Conservation (phyloP, 140 eudicot genomes). For the Anethum foeniculum region DNA sequence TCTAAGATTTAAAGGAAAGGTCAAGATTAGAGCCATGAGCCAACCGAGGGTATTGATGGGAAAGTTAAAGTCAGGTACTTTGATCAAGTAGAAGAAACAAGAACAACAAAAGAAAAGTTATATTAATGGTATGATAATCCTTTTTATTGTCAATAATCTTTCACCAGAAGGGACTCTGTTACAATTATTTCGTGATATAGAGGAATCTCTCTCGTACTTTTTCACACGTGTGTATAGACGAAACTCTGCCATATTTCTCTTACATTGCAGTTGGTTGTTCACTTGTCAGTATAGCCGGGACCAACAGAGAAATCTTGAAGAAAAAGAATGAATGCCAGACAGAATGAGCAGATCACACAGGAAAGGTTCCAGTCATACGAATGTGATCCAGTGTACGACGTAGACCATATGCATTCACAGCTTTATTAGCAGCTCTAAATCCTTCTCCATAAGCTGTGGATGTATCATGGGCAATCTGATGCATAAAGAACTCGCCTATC, state of each 20-base stretch:
- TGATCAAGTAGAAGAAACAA: neutral
- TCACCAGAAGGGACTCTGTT: neutral
- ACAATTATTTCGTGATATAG: conserved; percentile 12
- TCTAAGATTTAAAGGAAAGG: neutral
- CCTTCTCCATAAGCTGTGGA: conserved; percentile 95
- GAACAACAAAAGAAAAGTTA: neutral
- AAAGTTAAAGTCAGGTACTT: neutral
- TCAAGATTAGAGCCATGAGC: too few species aligned
- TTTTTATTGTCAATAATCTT: neutral
- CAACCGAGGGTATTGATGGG: too few species aligned
- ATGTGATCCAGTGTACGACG: conserved; percentile 87
- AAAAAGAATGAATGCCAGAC: neutral
- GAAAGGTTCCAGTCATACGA: conserved; percentile 63
- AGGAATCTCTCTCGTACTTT: conserved; percentile 15
- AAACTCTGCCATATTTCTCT: conserved; percentile 21
- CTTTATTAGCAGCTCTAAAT: conserved; percentile 77
- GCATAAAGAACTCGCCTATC: conserved; percentile 80
- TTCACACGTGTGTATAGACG: conserved; percentile 20
- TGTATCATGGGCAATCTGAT: conserved; percentile 81
- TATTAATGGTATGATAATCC: neutral
- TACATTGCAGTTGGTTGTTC: conserved; percentile 3
- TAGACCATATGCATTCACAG: conserved; percentile 72
- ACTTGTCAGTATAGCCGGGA: conserved; percentile 12
- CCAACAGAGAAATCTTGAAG: conserved; percentile 15
- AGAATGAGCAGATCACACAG: conserved; percentile 22